A percentile compares a stretch with the other conserved stretches of the same genome.
Evolutionary conservation across 805 yeast species (phyloP).

Genomic region (Candida caryicola): DNA sequence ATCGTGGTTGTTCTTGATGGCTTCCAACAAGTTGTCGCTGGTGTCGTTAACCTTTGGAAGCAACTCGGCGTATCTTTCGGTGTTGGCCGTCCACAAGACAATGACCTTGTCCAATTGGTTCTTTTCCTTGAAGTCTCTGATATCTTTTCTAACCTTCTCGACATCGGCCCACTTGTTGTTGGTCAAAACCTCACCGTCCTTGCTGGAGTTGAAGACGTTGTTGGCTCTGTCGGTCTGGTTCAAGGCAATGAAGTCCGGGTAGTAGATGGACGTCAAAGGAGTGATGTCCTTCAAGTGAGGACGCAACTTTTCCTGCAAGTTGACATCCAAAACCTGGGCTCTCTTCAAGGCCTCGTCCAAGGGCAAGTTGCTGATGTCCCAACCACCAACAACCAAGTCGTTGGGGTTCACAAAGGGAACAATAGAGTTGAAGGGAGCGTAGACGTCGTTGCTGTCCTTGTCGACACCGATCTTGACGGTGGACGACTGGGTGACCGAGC

Average conservation of each 20-base stretch:
- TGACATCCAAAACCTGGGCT: constrained; percentile 82
- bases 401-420: constrained; percentile 89
- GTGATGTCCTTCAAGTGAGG: constrained; percentile 56
- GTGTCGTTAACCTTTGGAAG: constrained; percentile 83
- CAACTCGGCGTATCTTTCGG: constrained; percentile 86
- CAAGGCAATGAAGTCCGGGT: constrained; percentile 95
- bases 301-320: constrained; percentile 72
- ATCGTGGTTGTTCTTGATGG: constrained; percentile 74
- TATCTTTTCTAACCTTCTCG: constrained; percentile 80
- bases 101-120: constrained; percentile 83
- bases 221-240: constrained; percentile 92
- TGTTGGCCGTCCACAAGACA: constrained; percentile 95
- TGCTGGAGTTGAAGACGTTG: constrained; percentile 65
- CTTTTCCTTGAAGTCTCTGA: constrained; percentile 66
- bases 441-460: constrained; percentile 75
- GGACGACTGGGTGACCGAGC: constrained; percentile 91
- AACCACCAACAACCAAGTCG: constrained; percentile 86
- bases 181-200: constrained; percentile 49
- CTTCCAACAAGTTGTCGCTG: constrained; percentile 67
- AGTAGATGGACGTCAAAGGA: constrained; percentile 85
- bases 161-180: constrained; percentile 85
- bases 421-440: constrained; percentile 86
- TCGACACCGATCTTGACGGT: constrained; percentile 90
- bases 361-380: constrained; percentile 83
- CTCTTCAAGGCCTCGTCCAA: constrained; percentile 78